These are phyloP conservation scores for Torulaspora gathmanii DNA, from an alignment of 805 yeast species.

Conservation along the genomic window DNA sequence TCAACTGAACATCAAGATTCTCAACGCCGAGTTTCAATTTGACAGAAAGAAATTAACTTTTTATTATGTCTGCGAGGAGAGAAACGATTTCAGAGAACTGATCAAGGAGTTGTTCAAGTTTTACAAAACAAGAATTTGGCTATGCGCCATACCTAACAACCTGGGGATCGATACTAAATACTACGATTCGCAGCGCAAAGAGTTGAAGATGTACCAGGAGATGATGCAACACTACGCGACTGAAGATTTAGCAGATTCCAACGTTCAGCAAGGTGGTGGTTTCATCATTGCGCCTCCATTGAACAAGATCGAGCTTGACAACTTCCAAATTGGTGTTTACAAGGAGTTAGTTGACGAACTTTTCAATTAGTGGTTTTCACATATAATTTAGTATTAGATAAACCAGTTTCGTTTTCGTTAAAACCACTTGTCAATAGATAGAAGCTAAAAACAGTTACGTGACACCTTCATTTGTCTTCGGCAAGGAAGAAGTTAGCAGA, in stretches of 20 bases:
- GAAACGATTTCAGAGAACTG: conserved; percentile 69
- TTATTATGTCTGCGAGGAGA: conserved; percentile 57
- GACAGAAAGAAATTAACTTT: conserved; percentile 74
- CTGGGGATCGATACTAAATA: conserved; percentile 31
- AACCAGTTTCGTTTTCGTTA: neutral
- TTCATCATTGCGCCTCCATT: conserved; percentile 29
- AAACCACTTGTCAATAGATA: neutral
- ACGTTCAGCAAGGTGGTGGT: conserved; percentile 15
- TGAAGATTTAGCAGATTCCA: conserved; percentile 27
- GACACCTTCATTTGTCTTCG: conserved; percentile 40
- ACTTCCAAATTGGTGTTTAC: conserved; percentile 38
- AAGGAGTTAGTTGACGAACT: conserved; percentile 32
- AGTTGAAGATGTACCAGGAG: conserved; percentile 33
- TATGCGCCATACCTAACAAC: conserved; percentile 59
- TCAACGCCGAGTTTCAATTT: conserved; percentile 77
- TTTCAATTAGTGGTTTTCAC: conserved; percentile 12
- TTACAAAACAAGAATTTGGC: conserved; percentile 77
- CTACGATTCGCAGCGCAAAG: conserved; percentile 31
- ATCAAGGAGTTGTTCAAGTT: conserved; percentile 70
- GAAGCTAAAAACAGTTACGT: neutral
- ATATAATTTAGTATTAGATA: neutral
- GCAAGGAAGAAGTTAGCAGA: conserved; percentile 83
- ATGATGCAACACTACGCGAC: conserved; percentile 33
- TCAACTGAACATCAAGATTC: conserved; percentile 51
- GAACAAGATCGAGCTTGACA: conserved; percentile 31